phyloP scores from a whole-genome alignment of 495 filamentous ascomycete genomes.

The Penicillium arizonense region DNA sequence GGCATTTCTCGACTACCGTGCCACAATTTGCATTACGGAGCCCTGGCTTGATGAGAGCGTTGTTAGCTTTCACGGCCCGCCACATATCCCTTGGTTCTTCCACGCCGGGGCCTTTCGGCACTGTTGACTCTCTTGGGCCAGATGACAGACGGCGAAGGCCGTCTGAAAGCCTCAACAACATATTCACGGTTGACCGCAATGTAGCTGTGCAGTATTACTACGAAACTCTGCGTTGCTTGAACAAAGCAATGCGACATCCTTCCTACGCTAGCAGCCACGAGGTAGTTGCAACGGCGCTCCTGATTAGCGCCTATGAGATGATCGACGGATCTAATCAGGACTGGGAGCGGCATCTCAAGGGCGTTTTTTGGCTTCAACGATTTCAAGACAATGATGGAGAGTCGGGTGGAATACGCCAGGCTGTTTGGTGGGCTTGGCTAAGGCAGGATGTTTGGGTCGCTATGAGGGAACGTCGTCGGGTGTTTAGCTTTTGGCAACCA shows the following conservation, averaged over 20 bases:
- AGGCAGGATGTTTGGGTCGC: constrained; percentile 25
- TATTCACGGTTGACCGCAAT: not conserved
- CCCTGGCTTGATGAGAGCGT: constrained; percentile 14
- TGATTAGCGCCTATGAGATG: constrained; percentile 26
- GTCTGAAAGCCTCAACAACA: not conserved
- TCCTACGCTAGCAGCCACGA: constrained; percentile 18
- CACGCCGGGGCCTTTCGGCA: not conserved
- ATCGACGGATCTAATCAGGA: constrained; percentile 22
- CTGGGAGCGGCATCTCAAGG: constrained; percentile 22
- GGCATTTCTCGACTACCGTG: constrained; percentile 16
- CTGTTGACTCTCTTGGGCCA: no score
- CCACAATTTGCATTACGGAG: constrained; percentile 18
- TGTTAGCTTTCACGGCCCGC: constrained; percentile 13
- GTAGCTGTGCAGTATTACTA: constrained; percentile 19
- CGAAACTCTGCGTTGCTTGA: constrained; percentile 21
- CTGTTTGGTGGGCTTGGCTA: constrained; percentile 24
- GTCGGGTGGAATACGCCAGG: constrained; percentile 16
- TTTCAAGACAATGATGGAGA: constrained; percentile 24
- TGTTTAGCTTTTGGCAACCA: constrained; percentile 19
- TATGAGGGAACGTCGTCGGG: constrained; percentile 12
- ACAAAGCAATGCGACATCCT: constrained; percentile 17
- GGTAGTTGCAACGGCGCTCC: constrained; percentile 16
- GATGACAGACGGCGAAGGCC: not conserved
- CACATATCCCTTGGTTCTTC: constrained; percentile 15
- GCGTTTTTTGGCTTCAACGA: constrained; percentile 23